phyloP scores from a whole-genome alignment of 495 filamentous ascomycete species.

The Cryomyces antarcticus region DNA sequence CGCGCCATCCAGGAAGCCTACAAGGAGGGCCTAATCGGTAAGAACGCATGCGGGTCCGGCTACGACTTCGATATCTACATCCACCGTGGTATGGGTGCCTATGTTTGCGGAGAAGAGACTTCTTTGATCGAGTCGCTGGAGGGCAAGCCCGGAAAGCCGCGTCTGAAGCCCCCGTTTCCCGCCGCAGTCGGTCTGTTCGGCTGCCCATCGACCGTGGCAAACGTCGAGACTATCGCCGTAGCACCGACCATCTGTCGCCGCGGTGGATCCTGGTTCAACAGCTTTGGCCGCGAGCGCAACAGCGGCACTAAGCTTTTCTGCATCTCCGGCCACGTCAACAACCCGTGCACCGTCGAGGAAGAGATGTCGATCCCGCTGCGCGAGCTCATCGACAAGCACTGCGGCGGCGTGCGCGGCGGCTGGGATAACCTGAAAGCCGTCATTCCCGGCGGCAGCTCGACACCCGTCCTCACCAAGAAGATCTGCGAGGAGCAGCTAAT shows the following conservation, averaged over 20 bases:
- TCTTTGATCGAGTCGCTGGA: constrained; percentile 94
- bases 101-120: constrained; percentile 95
- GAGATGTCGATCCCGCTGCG: constrained; percentile 93
- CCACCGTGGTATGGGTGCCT: constrained; percentile 92
- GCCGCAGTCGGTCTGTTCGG: constrained; percentile 93
- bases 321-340: constrained; percentile 97
- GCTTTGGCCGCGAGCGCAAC: constrained; percentile 87
- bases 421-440: constrained; percentile 95
- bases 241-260: constrained; percentile 90
- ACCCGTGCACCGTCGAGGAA: constrained; percentile 92
- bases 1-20: constrained; percentile 95
- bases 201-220: constrained; percentile 92
- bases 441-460: constrained; percentile 92
- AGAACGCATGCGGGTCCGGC: constrained; percentile 89
- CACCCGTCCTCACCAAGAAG: constrained; percentile 73
- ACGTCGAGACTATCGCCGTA: constrained; percentile 92
- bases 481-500: constrained; percentile 88
- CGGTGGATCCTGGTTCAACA: constrained; percentile 78
- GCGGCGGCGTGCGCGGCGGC: constrained; percentile 84
- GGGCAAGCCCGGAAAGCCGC: constrained; percentile 95
- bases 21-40: constrained; percentile 76
- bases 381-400: constrained; percentile 94
- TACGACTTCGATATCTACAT: constrained; percentile 97
- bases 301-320: constrained; percentile 94
- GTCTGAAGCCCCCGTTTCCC: constrained; percentile 95